Conservation (phyloP, 345 rosid genomes). For the Laguncularia racemosa region DNA sequence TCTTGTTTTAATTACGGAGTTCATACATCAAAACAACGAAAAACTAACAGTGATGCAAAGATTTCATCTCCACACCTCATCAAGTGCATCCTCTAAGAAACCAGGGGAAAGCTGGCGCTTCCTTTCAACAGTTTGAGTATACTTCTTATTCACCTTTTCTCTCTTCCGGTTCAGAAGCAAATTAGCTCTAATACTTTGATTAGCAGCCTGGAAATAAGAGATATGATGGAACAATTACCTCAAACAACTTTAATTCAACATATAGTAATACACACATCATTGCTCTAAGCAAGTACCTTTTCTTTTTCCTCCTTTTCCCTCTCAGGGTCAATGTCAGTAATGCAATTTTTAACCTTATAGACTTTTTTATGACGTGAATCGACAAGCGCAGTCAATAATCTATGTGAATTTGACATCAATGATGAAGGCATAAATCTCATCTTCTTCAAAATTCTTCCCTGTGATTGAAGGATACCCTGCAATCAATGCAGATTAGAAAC, state of each 20-base stretch:
- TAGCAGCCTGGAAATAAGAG: constrained; percentile 62
- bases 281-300: constrained; percentile 45
- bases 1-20: no score
- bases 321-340: constrained; percentile 99
- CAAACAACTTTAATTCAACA: constrained; percentile 3
- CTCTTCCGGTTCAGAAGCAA: constrained; percentile 77
- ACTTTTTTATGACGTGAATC: constrained; percentile 85
- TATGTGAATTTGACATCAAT: constrained; percentile 81
- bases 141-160: constrained; percentile 82
- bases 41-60: background rate
- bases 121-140: constrained; percentile 58
- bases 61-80: constrained; percentile 52
- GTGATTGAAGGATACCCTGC: constrained; percentile 98
- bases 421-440: constrained; percentile 97
- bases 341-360: constrained; percentile 87
- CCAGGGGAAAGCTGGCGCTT: constrained; percentile 87
- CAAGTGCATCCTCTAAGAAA: constrained; percentile 91
- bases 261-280: constrained; percentile 3
- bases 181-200: constrained; percentile 87
- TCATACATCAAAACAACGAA: constrained; percentile 4
- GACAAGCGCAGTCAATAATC: constrained; percentile 89
- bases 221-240: background rate
- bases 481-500: constrained; percentile 12
- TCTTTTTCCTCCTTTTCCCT: constrained; percentile 97
- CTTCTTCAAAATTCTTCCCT: constrained; percentile 88